Conservation (phyloP, 176 grass and related monocot genomes). For the Raddia distichophylla region DNA sequence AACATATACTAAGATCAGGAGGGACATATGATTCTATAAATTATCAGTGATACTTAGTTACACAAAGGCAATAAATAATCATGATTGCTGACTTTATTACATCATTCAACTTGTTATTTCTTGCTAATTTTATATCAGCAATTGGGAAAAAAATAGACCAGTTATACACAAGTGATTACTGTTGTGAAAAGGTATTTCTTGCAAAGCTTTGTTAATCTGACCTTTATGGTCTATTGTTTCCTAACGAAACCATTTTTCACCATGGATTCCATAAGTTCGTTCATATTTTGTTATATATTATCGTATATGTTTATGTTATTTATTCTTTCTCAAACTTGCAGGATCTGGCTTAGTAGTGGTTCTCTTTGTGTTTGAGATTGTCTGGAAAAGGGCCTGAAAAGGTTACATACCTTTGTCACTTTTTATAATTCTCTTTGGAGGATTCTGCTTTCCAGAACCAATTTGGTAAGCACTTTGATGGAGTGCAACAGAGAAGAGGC, state of each 20-base stretch:
- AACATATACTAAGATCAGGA: background rate
- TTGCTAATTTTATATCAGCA: constrained; percentile 1
- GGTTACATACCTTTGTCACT: background rate
- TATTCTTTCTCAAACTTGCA: constrained; percentile 31
- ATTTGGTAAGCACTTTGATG: constrained; percentile 48
- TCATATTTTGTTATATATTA: constrained; percentile 28
- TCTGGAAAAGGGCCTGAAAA: constrained; percentile 9
- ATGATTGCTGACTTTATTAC: background rate
- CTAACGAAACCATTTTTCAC: constrained; percentile 11
- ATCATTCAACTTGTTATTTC: constrained; percentile 19
- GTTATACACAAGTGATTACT: constrained; percentile 22
- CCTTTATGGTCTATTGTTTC: background rate
- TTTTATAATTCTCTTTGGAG: constrained; percentile 36
- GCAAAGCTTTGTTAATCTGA: background rate
- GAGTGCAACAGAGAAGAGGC: constrained; percentile 92
- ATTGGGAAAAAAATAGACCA: constrained; percentile 1
- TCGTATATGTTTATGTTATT: background rate
- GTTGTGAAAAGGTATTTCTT: constrained; percentile 7
- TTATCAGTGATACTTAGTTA: background rate
- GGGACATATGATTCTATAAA: background rate
- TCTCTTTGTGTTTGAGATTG: constrained; percentile 31
- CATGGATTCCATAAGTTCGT: background rate
- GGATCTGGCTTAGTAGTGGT: constrained; percentile 5
- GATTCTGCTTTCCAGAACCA: constrained; percentile 11
- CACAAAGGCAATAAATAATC: background rate